Evolutionary conservation across 306 rosid genomes (phyloP), one percentile per base, ranked within the genome.

Genomic region (Sindora glabra): DNA sequence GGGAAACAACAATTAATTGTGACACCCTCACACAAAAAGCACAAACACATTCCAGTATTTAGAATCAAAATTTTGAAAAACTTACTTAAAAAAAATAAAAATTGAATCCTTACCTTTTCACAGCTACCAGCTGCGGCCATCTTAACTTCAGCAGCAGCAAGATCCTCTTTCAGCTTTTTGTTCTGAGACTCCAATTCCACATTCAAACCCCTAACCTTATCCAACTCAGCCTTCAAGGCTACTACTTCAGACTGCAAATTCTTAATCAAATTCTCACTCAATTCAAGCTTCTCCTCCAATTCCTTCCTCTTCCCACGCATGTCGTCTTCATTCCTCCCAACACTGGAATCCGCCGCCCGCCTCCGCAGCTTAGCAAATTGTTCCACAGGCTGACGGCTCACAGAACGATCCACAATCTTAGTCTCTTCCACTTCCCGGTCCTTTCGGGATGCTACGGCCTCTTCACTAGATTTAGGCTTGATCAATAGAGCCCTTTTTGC

Each of bases 101-200:
- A 13, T 57, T 4, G 13, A 15, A 45, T 44, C 50, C 74, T 78
- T 52, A 84, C 94, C 85, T 79, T 87, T 70, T 51, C 75, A 48
- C 53, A 64, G 54, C 42, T 30, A 37, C 54, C 65, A 56, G 22
- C 58, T 45, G 76, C 71, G 38, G 48, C 56, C 27, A 71, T 29
- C 56, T 90, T 87, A 56, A 87, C 84, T 69, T 87, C 78, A 37
- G 96, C 79, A 44, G 86, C 83, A 54, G 86, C 83, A 23, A 90
- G 95, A 18, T 81, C 70, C 29, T 67, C 68, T n/a, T 48, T 17
- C 23, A 90, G 91, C 71, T 70, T 83, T 18, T 45, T 57, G 73
- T 87, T 90, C 38, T 74, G 83, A 29, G 79, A 68, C 69, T 78
- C 82, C 62, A 90, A 74, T 70, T 84, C 88, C 49, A 79, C 14